Evolutionary conservation across 805 yeast species (phyloP).

Genomic region (Ogataea salicorniae): DNA sequence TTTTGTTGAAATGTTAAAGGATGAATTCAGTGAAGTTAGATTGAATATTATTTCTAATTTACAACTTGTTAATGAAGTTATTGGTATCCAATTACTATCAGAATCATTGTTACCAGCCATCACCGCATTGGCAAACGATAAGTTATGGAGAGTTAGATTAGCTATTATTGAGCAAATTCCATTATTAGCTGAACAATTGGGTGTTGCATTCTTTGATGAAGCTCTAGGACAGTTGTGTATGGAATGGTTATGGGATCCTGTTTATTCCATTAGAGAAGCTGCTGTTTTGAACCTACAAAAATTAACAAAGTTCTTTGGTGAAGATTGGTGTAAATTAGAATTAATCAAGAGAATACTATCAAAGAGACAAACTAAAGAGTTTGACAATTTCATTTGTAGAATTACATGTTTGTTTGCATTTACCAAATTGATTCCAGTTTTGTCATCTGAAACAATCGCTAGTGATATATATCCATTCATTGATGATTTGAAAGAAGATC

Average conservation of each 20-base stretch:
- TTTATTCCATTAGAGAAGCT: conserved; percentile 93
- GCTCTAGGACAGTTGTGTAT: conserved; percentile 86
- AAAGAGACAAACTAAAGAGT: conserved; percentile 32
- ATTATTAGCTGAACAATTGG: conserved; percentile 86
- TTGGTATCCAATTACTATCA: conserved; percentile 84
- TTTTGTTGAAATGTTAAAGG: conserved; percentile 88
- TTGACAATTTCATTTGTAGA: conserved; percentile 78
- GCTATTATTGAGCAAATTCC: conserved; percentile 98
- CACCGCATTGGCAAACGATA: conserved; percentile 91
- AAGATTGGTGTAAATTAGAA: conserved; percentile 86
- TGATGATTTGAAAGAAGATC: conserved; percentile 63
- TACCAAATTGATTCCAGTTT: conserved; percentile 73
- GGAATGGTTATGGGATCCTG: conserved; percentile 99
- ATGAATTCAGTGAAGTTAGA: conserved; percentile 94
- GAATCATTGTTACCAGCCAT: conserved; percentile 92
- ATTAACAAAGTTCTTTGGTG: conserved; percentile 82
- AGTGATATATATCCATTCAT: conserved; percentile 76
- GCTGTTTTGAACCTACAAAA: conserved; percentile 81
- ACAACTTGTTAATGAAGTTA: conserved; percentile 87
- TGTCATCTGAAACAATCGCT: conserved; percentile 51
- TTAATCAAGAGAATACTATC: conserved; percentile 71
- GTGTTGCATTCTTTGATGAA: conserved; percentile 87
- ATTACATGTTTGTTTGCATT: conserved; percentile 86
- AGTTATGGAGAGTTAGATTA: conserved; percentile 95
- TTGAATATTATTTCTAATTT: conserved; percentile 89